These are phyloP conservation scores for Collybia sp. DNA, from an alignment of 768 basidiomycete species.

Conservation along the genomic window DNA sequence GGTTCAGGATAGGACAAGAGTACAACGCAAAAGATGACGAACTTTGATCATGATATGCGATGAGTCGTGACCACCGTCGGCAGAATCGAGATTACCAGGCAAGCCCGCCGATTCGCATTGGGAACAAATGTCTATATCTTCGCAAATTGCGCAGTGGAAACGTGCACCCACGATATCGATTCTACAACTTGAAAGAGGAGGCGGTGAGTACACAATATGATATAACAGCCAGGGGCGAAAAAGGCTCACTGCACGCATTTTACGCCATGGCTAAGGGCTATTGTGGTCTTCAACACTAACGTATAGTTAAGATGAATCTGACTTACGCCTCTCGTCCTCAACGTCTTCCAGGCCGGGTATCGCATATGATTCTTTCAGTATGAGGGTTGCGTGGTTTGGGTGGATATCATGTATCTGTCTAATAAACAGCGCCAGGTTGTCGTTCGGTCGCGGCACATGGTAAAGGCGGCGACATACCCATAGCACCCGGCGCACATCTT, in stretches of 20 bases:
- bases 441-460: not conserved
- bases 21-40: not conserved
- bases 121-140: constrained; percentile 78
- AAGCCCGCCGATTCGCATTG: constrained; percentile 86
- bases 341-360: too few species aligned
- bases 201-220: constrained; percentile 1
- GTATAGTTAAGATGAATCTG: not conserved
- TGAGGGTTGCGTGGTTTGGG: constrained; percentile 82
- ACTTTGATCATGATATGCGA: constrained; percentile 96
- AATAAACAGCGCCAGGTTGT: constrained; percentile 5
- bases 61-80: constrained; percentile 74
- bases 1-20: constrained; percentile 3
- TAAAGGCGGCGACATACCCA: constrained; percentile 39
- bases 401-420: constrained; percentile 92
- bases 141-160: constrained; percentile 90
- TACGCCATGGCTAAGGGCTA: constrained; percentile 78
- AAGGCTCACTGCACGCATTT: constrained; percentile 78
- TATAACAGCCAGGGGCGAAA: not conserved
- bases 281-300: not conserved
- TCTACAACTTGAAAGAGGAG: constrained; percentile 62
- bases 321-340: constrained; percentile 58
- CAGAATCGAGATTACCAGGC: constrained; percentile 75
- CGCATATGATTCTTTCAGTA: constrained; percentile 45
- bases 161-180: constrained; percentile 89
- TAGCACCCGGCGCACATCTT: constrained; percentile 83